These are phyloP conservation scores for Shiraia bambusicola DNA, from an alignment of 2,329 filamentous ascomycete genomes.

Conservation along the genomic window DNA sequence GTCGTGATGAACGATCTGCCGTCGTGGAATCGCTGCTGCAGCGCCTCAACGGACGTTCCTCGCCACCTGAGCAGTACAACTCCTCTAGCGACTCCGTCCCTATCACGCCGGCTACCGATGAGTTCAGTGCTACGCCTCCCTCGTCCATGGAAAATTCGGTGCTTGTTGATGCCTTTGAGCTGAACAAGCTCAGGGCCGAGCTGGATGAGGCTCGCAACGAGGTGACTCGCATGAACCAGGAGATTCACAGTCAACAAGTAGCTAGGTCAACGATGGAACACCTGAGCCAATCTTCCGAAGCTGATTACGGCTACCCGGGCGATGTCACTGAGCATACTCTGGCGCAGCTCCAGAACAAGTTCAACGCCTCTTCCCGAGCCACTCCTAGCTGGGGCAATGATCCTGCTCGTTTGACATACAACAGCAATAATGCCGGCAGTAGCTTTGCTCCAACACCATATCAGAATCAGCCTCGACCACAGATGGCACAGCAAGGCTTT, in stretches of 20 bases:
- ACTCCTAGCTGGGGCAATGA: slow-evolving; percentile 39
- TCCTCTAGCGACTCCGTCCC: slow-evolving; percentile 62
- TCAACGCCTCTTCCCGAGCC: slow-evolving; percentile 51
- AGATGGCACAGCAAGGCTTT: slow-evolving; percentile 23
- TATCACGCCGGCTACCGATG: slow-evolving; percentile 63
- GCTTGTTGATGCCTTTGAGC: slow-evolving; percentile 56
- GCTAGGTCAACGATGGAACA: slow-evolving; percentile 62
- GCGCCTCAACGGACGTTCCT: slow-evolving; percentile 63
- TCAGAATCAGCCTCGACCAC: slow-evolving; percentile 24
- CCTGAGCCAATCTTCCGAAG: slow-evolving; percentile 54
- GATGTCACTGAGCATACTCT: slow-evolving; percentile 56
- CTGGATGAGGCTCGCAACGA: slow-evolving; percentile 70
- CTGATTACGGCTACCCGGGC: slow-evolving; percentile 49
- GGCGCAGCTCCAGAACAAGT: slow-evolving; percentile 52
- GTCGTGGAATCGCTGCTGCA: slow-evolving; percentile 67
- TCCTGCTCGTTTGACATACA: slow-evolving; percentile 24
- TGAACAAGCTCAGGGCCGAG: slow-evolving; percentile 69
- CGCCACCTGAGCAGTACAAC: slow-evolving; percentile 56
- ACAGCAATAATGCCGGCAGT: slow-evolving; percentile 13
- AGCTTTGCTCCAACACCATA: slow-evolving; percentile 25
- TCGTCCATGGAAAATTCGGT: slow-evolving; percentile 28
- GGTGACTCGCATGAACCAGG: slow-evolving; percentile 70
- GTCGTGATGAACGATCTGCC: slow-evolving; percentile 23
- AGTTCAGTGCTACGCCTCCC: slow-evolving; percentile 44
- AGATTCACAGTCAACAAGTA: slow-evolving; percentile 66